Base-by-base conservation (phyloP, 371 early-diverging fungal species). In the Sporodiniella umbellata region DNA sequence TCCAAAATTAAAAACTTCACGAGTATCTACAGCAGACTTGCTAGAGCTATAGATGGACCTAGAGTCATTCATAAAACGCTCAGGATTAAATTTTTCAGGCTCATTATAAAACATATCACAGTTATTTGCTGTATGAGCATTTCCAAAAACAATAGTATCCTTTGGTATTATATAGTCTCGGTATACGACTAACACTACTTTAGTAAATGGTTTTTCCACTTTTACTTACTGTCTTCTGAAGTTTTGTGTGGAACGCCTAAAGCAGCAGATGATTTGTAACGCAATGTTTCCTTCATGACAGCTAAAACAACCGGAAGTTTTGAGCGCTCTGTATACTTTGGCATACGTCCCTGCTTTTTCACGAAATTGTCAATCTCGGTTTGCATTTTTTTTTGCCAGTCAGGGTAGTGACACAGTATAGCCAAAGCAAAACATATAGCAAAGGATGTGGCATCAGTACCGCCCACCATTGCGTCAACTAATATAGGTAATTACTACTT, bases 171-270 rank as follows among this genome's bases (percentile, higher is more conserved):
- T 6, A 25, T 54, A 57, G 24, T 51, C 53, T 23, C 50, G 39
- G 33, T 51, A 53, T 3, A 50, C 12, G 19, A 45, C 54, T 48
- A n/a, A n/a, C n/a, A n/a, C n/a, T n/a, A n/a, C n/a, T n/a, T n/a
- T n/a, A n/a, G 39, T 6, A 2, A 6, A 45, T 31, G 23, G 28
- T 39, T 8, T 10, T 30, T 31, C 15, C 33, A 6, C 3, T 40
- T n/a, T 38, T 22, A 8, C n/a, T 53, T 68, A 61, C 64, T 28
- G 30, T 75, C 72, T 49, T 56, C 40, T n/a, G 33, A 48, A 2
- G 70, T 48, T n/a, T 43, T 48, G 18, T 68, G 72, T 12, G 70
- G 68, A 6, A 66, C 33, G 25, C 60, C 50, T 22, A 65, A 55
- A 3, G 56, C 62, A 22, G 48, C 58, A 10, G 61, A 42, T 10